phyloP scores from a whole-genome alignment of 169 alveolate species.

The Cryptosporidium meleagridis region DNA sequence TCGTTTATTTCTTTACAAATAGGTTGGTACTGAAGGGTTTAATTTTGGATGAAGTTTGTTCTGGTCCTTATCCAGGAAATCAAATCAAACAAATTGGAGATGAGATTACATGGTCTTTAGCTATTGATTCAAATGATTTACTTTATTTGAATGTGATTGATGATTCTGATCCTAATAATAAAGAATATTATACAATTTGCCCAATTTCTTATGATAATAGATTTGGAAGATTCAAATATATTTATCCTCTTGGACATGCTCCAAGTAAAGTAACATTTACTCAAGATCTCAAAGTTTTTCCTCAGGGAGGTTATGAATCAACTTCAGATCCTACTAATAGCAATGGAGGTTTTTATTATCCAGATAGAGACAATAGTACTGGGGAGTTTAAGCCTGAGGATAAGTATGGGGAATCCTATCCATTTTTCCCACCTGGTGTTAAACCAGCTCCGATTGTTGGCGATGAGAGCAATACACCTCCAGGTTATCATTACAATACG shows the following conservation, averaged over 20 bases:
- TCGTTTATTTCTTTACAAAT: constrained; percentile 17
- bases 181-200: neutral
- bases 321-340: neutral
- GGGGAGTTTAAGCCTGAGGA: neutral
- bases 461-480: neutral
- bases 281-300: neutral
- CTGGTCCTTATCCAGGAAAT: constrained; percentile 56
- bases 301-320: neutral
- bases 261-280: neutral
- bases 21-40: constrained; percentile 8
- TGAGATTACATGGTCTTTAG: constrained; percentile 14
- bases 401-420: constrained; percentile 32
- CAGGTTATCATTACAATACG: neutral
- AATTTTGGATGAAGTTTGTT: neutral
- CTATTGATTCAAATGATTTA: neutral
- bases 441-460: constrained; percentile 44
- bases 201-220: no score
- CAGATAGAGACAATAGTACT: neutral
- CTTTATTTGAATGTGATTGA: neutral
- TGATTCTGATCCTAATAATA: no score
- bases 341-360: constrained; percentile 36
- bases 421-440: constrained; percentile 56
- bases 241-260: neutral
- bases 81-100: neutral
- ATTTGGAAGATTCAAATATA: no score